Percentiles rank a stretch among this genome's conserved stretches.
Evolutionary conservation across 257 asterid genomes (phyloP).

Genomic region (Ocimum tenuiflorum): DNA sequence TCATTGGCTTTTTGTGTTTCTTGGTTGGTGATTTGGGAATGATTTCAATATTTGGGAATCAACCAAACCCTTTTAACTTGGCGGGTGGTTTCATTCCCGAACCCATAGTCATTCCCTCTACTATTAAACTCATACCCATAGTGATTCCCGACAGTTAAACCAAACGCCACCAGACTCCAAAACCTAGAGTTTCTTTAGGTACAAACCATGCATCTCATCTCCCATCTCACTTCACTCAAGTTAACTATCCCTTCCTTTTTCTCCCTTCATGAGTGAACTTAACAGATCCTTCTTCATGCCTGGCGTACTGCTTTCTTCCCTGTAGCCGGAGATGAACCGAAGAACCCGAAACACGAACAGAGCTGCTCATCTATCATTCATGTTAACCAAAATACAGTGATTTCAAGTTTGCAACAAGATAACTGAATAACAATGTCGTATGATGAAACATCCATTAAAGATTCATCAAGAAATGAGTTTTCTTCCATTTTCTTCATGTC

Average conservation of each 20-base stretch:
- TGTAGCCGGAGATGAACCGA: slow-evolving; percentile 85
- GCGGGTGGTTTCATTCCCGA: too few species aligned
- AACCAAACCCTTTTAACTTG: too few species aligned
- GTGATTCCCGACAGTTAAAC: slow-evolving; percentile 57
- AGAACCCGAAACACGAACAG: slow-evolving; percentile 43
- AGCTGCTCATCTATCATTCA: slow-evolving; percentile 1
- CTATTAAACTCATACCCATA: too few species aligned
- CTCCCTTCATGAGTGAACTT: background rate
- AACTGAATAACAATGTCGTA: background rate
- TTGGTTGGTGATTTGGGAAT: background rate
- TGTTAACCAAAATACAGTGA: background rate
- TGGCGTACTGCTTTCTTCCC: slow-evolving; percentile 97
- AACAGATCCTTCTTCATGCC: background rate
- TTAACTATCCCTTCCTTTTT: background rate
- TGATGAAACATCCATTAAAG: background rate
- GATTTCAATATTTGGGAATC: too few species aligned
- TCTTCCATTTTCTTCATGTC: background rate
- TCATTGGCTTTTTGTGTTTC: background rate
- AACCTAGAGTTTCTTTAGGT: slow-evolving; percentile 80
- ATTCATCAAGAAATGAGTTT: background rate
- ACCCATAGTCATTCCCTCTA: too few species aligned
- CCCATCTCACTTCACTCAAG: background rate
- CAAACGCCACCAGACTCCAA: slow-evolving; percentile 89
- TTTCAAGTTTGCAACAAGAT: background rate
- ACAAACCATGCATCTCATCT: background rate